phyloP scores from a whole-genome alignment of 768 basidiomycete species.

The Tylopilus cervinicoccineus region DNA sequence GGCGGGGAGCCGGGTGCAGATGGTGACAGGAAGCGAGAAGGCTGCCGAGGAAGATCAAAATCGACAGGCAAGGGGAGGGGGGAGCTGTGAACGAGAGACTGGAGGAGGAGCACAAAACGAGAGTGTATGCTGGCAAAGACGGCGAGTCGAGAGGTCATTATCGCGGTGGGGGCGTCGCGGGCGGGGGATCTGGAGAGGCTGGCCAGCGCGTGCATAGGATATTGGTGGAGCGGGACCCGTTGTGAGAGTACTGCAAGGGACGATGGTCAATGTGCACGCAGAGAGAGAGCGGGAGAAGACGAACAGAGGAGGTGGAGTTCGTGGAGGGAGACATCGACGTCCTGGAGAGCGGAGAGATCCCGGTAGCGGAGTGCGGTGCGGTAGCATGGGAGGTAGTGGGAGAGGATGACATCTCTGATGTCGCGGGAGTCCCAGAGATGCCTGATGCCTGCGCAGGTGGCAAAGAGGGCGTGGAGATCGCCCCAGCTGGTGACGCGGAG shows the following conservation, averaged over 20 bases:
- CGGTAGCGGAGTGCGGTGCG: slow-evolving; percentile 38
- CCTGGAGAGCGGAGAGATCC: slow-evolving; percentile 38
- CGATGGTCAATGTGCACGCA: slow-evolving; percentile 5
- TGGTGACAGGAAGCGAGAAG: slow-evolving; percentile 15
- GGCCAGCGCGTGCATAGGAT: slow-evolving; percentile 64
- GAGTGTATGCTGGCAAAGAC: slow-evolving; percentile 62
- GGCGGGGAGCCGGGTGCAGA: slow-evolving; percentile 20
- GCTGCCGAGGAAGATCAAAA: slow-evolving; percentile 35
- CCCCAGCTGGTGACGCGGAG: slow-evolving; percentile 33
- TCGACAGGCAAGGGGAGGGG: slow-evolving; percentile 43
- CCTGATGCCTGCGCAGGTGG: slow-evolving; percentile 34
- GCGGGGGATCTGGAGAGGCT: slow-evolving; percentile 38
- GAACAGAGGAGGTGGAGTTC: slow-evolving; percentile 65
- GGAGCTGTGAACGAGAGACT: slow-evolving; percentile 67
- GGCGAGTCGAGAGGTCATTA: slow-evolving; percentile 36
- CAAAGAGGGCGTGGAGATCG: slow-evolving; percentile 39
- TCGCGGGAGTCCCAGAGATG: slow-evolving; percentile 29
- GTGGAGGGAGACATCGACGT: slow-evolving; percentile 49
- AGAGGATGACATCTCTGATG: slow-evolving; percentile 38
- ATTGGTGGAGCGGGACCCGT: slow-evolving; percentile 58
- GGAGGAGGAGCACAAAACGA: slow-evolving; percentile 69
- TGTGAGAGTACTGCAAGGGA: slow-evolving; percentile 56
- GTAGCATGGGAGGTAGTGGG: slow-evolving; percentile 58
- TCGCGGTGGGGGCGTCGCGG: slow-evolving; percentile 24
- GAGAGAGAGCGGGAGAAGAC: slow-evolving; percentile 29